Evolutionary conservation across 345 rosid genomes (phyloP).

Genomic region (Corchorus capsularis): DNA sequence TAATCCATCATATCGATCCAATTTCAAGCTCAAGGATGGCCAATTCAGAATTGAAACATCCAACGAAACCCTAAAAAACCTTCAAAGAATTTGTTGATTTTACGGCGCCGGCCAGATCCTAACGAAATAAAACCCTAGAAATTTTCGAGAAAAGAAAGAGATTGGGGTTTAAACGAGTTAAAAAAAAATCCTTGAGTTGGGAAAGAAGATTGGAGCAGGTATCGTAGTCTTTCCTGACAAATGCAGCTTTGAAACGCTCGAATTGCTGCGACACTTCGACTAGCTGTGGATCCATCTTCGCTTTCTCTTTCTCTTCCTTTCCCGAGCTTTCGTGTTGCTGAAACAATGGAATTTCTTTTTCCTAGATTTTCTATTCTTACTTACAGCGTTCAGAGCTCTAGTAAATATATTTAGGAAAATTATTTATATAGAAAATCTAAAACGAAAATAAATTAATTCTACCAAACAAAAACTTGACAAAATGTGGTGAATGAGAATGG

Average conservation of each 20-base stretch:
- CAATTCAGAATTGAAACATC: not conserved
- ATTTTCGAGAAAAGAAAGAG: not conserved
- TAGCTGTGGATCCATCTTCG: constrained; percentile 81
- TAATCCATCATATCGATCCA: no score
- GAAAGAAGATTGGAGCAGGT: constrained; percentile 57
- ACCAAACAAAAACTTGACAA: no score
- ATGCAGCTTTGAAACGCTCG: constrained; percentile 85
- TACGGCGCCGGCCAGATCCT: not conserved
- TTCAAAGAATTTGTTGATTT: not conserved
- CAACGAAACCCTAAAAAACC: constrained; percentile 1
- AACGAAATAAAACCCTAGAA: not conserved
- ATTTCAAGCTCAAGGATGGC: no score
- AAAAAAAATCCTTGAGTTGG: constrained; percentile 82
- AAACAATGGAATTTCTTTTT: not conserved
- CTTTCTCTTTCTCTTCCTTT: constrained; percentile 5
- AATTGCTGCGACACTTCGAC: constrained; percentile 82
- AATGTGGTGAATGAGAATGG: no score
- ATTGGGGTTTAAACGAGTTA: constrained; percentile 36
- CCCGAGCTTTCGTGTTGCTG: constrained; percentile 12
- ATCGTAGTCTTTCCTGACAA: constrained; percentile 65
- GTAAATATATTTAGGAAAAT: no score
- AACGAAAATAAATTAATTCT: no score
- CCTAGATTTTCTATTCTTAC: not conserved
- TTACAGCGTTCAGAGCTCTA: not conserved
- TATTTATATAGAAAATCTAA: no score